A percentile compares a stretch with the other conserved stretches of the same genome.
Evolutionary conservation across 306 rosid species (phyloP).

Genomic region (Adenanthera pavonina): DNA sequence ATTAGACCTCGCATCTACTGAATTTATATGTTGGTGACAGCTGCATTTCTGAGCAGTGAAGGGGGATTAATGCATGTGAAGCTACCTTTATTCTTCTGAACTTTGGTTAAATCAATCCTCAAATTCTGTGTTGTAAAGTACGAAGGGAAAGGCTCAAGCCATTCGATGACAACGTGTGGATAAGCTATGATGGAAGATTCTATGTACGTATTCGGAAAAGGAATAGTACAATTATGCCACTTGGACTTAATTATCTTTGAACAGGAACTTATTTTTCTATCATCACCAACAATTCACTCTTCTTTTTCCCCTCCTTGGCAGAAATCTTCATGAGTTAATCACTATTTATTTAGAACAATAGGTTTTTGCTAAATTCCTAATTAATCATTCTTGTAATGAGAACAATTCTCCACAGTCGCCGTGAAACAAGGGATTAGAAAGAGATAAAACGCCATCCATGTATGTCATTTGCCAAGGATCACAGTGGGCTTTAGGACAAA

Average conservation of each 20-base stretch:
- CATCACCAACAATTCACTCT: no score
- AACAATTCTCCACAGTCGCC: background rate
- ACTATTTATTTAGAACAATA: no score
- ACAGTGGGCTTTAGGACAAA: no score
- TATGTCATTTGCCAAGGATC: no score
- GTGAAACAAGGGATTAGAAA: background rate
- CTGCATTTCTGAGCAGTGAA: background rate
- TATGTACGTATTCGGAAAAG: background rate
- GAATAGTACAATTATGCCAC: background rate
- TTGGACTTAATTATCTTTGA: background rate
- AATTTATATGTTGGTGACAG: conserved; percentile 9
- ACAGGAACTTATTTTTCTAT: background rate
- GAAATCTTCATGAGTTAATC: no score
- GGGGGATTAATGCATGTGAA: conserved; percentile 16
- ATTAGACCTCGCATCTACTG: conserved; percentile 1
- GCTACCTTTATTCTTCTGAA: conserved; percentile 10
- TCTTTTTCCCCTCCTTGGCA: no score
- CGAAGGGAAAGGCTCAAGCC: background rate
- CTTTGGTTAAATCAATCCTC: conserved; percentile 2
- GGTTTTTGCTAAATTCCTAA: no score
- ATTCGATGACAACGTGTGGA: background rate
- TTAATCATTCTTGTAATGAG: background rate
- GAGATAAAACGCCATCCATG: no score
- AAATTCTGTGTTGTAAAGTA: background rate
- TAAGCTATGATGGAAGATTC: background rate